Base-by-base conservation (phyloP, 75 land plant genomes). In the Picea sitchensis region DNA sequence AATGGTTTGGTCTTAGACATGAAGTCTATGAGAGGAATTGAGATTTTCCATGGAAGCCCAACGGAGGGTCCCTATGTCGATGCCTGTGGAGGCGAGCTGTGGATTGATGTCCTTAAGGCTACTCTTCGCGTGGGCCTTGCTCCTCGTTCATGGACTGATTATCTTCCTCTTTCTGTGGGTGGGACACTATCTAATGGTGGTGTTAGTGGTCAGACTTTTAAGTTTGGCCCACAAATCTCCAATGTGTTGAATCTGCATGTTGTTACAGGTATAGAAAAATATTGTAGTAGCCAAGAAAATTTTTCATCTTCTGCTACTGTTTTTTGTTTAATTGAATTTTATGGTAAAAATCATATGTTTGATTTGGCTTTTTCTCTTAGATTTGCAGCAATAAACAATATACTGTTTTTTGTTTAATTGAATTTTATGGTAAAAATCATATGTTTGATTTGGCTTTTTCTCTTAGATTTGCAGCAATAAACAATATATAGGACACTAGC, bases 1-100 rank as follows among this genome's bases (percentile, higher is more conserved):
- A 78, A 87, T 23, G 98, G 98, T 0, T n/a, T 96, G 56, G 97
- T 96, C 31, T 76, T 96, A 13, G 90, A 90, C 77, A 96, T 94
- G 96, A 47, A 78, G 13, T 30, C 86, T n/a, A 61, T 92, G 58
- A 75, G 26, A 14, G 80, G 67, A 76, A 57, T 79, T 54, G 54
- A 58, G 17, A 58, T 80, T 58, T 61, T 72, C 63, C 80, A 76
- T 71, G 17, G 51, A 31, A 2, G 58, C 54, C 32, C 20, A 15
- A 18, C 59, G 54, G 85, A 34, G 56, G 78, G 58, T 4, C 73
- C 78, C 83, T 72, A 78, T 58, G 92, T 76, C 61, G 91, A 88
- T 84, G 91, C 91, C 32, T 63, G 88, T 23, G 96, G 84, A 7
- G 96, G 96, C 54, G 89, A 84, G 81, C 80, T 94, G 80, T 94